Evolutionary conservation across 345 rosid species (phyloP), one percentile per base, ranked within the genome.

Genomic region (Eucalyptus shirleyi): DNA sequence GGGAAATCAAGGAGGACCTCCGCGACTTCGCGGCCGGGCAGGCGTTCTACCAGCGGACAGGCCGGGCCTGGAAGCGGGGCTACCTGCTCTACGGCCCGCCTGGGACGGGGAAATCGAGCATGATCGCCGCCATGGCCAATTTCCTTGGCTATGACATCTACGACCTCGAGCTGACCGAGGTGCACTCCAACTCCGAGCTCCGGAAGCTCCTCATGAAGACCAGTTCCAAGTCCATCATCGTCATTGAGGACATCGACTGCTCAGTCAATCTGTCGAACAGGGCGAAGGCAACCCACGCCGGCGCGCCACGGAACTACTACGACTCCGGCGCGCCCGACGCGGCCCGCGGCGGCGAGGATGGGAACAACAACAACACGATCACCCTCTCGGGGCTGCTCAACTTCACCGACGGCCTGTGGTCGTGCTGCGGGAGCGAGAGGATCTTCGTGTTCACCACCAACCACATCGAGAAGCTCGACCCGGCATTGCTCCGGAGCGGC

Each of bases 81-180:
- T 98, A 98, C 86, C 90, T 97, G 91, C 95, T 98, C 1, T 97
- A 97, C 72, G 99, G 99, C 2, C 98, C 99, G 1, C 99, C 99
- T 0, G 99, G 99, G 28, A 98, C 99, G 2, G 99, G 99, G 24
- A 98, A 98, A 82, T 98, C 99, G 11, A 97, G 99, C 89, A 96
- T 98, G 99, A 98, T 98, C 56, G 99, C 99, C 13, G 99, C 99
- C 28, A 97, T 98, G 99, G 99, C 99, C 6, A 98, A 98, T 88
- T 93, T 88, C 91, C 95, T 98, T 12, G 96, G 97, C 49, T 98
- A 98, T 89, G 99, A 98, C 87, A 98, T 98, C 82, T 98, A 96
- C 88, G 99, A 98, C 87, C 97, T 98, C n/a, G 99, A 98, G 86
- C 92, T 98, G 51, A 97, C 99, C 3, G 99, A 98, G 90, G 99